Evolutionary conservation across 176 grass and related monocot species (phyloP).

Genomic region (Poa annua): DNA sequence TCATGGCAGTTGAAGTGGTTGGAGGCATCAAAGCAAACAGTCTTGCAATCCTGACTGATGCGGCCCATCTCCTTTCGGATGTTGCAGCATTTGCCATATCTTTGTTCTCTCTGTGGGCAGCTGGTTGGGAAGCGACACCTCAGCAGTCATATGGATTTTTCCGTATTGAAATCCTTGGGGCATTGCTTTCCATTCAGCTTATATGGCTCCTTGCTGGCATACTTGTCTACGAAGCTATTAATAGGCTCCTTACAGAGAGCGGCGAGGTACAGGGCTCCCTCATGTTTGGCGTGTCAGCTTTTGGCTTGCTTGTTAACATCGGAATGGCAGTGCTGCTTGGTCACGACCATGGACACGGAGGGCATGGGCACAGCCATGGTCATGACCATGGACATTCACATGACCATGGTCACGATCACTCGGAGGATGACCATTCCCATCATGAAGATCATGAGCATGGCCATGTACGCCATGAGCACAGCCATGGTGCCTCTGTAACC

Average conservation of each 20-base stretch:
- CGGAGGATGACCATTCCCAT: conserved; percentile 42
- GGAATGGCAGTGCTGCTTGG: conserved; percentile 94
- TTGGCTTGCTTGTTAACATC: conserved; percentile 95
- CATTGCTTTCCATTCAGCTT: conserved; percentile 94
- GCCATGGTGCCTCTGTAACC: conserved; percentile 42
- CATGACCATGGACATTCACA: conserved; percentile 57
- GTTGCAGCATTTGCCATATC: conserved; percentile 96
- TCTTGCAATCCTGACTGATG: conserved; percentile 94
- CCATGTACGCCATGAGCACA: conserved; percentile 47
- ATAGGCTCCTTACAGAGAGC: conserved; percentile 68
- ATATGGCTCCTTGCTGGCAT: conserved; percentile 97
- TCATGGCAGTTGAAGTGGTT: conserved; percentile 91
- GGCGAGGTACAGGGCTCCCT: conserved; percentile 84
- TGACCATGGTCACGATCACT: conserved; percentile 47
- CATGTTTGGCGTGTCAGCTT: conserved; percentile 94
- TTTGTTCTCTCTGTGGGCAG: conserved; percentile 90
- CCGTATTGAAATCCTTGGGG: conserved; percentile 85
- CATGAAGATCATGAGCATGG: conserved; percentile 49
- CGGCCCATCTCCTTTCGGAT: conserved; percentile 97
- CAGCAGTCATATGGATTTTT: conserved; percentile 95
- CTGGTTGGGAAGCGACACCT: conserved; percentile 97
- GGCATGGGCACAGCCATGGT: conserved; percentile 59
- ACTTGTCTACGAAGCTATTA: conserved; percentile 93
- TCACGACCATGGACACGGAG: conserved; percentile 86
- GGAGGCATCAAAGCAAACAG: conserved; percentile 98